Conservation (phyloP, 2,329 filamentous ascomycete species). For the Pestalotiopsis sp. region DNA sequence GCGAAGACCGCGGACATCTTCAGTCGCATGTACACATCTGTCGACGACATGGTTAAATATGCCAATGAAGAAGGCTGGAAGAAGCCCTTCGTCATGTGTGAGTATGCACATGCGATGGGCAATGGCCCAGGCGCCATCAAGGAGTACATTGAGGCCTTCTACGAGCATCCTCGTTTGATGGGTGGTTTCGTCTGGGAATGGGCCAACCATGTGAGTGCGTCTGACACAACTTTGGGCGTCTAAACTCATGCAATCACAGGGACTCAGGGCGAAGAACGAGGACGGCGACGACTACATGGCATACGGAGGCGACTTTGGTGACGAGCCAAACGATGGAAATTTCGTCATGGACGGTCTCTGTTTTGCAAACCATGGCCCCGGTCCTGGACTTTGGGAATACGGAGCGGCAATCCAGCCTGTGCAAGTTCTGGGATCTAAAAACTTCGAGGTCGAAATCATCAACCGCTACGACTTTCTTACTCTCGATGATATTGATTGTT, state of each 20-base stretch:
- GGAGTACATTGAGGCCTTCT: conserved; percentile 69
- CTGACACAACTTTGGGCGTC: neutral
- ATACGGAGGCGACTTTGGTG: conserved; percentile 64
- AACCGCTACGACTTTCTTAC: conserved; percentile 58
- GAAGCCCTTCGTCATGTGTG: conserved; percentile 61
- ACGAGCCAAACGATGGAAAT: conserved; percentile 59
- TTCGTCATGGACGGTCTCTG: conserved; percentile 61
- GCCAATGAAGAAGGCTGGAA: conserved; percentile 43
- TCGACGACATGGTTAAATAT: conserved; percentile 44
- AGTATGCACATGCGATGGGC: conserved; percentile 67
- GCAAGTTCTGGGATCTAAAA: conserved; percentile 47
- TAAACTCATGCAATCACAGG: conserved; percentile 19
- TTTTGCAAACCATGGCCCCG: conserved; percentile 50
- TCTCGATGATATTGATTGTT: conserved; percentile 50
- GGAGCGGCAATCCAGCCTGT: conserved; percentile 63
- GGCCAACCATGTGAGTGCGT: conserved; percentile 53
- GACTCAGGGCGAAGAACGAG: conserved; percentile 44
- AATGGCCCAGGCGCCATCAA: conserved; percentile 69
- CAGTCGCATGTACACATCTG: conserved; percentile 64
- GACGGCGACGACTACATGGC: conserved; percentile 52
- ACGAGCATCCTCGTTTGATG: conserved; percentile 58
- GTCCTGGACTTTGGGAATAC: conserved; percentile 54
- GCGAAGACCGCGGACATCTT: conserved; percentile 64
- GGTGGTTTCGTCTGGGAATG: conserved; percentile 70
- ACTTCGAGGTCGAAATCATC: conserved; percentile 44